Evolutionary conservation across 2,329 filamentous ascomycete genomes (phyloP).

Genomic region (Colletotrichum gloeosporioides): DNA sequence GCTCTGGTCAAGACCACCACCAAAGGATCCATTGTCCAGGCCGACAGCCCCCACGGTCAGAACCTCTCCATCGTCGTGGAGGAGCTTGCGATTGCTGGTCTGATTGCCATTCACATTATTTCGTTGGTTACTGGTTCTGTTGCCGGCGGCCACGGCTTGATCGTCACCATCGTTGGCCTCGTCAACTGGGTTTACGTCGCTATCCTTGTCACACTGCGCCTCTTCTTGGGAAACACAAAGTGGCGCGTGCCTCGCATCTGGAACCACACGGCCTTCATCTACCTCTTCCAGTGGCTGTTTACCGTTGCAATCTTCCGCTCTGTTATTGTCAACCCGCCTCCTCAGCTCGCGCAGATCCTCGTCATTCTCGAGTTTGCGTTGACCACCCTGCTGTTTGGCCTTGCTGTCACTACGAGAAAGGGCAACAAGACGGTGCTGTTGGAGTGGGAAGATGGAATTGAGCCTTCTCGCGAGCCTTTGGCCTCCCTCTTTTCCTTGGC

Average conservation of each 20-base stretch:
- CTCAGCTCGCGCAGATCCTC: constrained; percentile 65
- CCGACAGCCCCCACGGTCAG: constrained; percentile 79
- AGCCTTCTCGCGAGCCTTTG: constrained; percentile 85
- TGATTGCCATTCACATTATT: constrained; percentile 72
- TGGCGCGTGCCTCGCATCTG: constrained; percentile 77
- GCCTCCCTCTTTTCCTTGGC: constrained; percentile 88
- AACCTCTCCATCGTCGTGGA: constrained; percentile 74
- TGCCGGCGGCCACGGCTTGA: constrained; percentile 61
- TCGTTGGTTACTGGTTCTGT: constrained; percentile 62
- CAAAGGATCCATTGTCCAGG: constrained; percentile 66
- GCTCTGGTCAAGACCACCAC: constrained; percentile 65
- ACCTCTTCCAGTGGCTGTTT: constrained; percentile 82
- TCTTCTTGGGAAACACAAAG: constrained; percentile 69
- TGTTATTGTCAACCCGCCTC: constrained; percentile 77
- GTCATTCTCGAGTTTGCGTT: constrained; percentile 78
- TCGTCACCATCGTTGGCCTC: constrained; percentile 71
- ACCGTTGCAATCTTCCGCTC: constrained; percentile 82
- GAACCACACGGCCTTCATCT: constrained; percentile 91
- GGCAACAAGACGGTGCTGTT: constrained; percentile 89
- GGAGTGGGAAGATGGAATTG: constrained; percentile 87
- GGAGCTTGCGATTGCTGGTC: constrained; percentile 73
- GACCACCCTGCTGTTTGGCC: constrained; percentile 73
- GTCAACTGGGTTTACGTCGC: constrained; percentile 83
- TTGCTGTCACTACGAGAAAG: constrained; percentile 83
- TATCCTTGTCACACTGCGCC: constrained; percentile 72